A percentile compares a stretch with the other conserved stretches of the same genome.
Evolutionary conservation across 2,329 filamentous ascomycete species (phyloP).

Genomic region (Aaosphaeria arxii): DNA sequence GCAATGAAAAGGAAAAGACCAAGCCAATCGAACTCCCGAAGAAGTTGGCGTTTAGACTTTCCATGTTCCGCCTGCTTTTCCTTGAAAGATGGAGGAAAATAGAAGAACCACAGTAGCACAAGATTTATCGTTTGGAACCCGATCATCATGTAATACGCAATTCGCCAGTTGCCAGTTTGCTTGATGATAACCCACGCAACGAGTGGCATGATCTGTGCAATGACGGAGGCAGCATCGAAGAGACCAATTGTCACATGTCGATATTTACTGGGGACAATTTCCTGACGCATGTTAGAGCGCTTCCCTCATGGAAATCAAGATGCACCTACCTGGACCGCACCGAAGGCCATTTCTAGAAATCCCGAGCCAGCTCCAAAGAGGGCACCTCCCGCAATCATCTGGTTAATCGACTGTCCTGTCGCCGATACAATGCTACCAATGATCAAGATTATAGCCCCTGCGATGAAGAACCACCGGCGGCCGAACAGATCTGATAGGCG

Average conservation of each 20-base stretch:
- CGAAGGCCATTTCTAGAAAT: conserved; percentile 42
- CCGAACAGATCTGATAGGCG: conserved; percentile 43
- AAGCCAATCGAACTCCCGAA: conserved; percentile 27
- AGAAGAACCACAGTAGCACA: conserved; percentile 24
- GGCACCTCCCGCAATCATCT: conserved; percentile 41
- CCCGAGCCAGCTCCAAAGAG: conserved; percentile 42
- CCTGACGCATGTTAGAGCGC: conserved; percentile 13
- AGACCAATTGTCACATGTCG: conserved; percentile 38
- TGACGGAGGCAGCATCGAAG: conserved; percentile 29
- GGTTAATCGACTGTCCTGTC: conserved; percentile 37
- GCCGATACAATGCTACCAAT: conserved; percentile 40
- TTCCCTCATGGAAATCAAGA: background rate
- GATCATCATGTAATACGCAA: conserved; percentile 33
- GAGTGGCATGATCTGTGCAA: conserved; percentile 32
- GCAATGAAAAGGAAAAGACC: conserved; percentile 24
- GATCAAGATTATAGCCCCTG: conserved; percentile 32
- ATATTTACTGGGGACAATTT: conserved; percentile 39
- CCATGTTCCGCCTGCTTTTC: conserved; percentile 32
- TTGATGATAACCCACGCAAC: conserved; percentile 30
- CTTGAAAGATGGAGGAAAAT: conserved; percentile 35
- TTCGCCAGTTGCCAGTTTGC: conserved; percentile 23
- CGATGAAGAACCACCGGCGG: conserved; percentile 29
- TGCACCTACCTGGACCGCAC: conserved; percentile 21
- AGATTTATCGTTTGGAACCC: conserved; percentile 25
- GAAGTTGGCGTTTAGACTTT: conserved; percentile 16